Evolutionary conservation across 2,329 filamentous ascomycete species (phyloP), one percentile per base, ranked within the genome.

Genomic region (Xenoacremonium recifei): DNA sequence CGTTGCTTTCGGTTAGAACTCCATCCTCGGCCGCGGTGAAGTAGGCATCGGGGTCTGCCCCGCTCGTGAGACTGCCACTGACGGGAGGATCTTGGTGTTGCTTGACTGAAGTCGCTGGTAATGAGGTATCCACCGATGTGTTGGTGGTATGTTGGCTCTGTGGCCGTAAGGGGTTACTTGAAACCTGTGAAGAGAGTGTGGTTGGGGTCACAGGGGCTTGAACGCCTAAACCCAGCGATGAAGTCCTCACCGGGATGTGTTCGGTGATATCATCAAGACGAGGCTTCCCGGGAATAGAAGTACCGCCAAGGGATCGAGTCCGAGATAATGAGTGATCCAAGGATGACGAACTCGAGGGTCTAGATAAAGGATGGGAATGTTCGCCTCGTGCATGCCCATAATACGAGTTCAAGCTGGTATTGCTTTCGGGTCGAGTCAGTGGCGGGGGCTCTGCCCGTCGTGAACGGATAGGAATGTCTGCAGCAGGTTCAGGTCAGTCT

Each of bases 61-160:
- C 31, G 6, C 25, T 48, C 5, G 41, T n/a, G n/a, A 45, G 39
- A 13, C 38, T 36, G 18, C 23, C 35, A 2, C 31, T 45, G 4
- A 39, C 37, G 5, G 58, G 43, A 11, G 38, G 45, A n/a, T 48
- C 47, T 7, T 48, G 43, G 3, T 29, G 35, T 2, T 70, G 55
- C 20, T 57, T 58, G 3, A 58, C 50, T 4, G 52, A 53, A 2
- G 47, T 40, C 0, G 37, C 39, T 16, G 47, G 46, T 2, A 54
- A 18, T 17, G 54, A 51, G 4, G 43, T 44, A 42, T 75, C 71
- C 21, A 76, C 55, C 0, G 73, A 76, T 1, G 72, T 76, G 27
- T 65, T 68, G 3, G 70, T 64, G 0, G 72, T 75, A 35, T 74
- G 71, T 5, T 65, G 65, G 0, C 71, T 73, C 16, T 62, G 57